phyloP scores from a whole-genome alignment of 495 filamentous ascomycete genomes.

The Tuber indicum region DNA sequence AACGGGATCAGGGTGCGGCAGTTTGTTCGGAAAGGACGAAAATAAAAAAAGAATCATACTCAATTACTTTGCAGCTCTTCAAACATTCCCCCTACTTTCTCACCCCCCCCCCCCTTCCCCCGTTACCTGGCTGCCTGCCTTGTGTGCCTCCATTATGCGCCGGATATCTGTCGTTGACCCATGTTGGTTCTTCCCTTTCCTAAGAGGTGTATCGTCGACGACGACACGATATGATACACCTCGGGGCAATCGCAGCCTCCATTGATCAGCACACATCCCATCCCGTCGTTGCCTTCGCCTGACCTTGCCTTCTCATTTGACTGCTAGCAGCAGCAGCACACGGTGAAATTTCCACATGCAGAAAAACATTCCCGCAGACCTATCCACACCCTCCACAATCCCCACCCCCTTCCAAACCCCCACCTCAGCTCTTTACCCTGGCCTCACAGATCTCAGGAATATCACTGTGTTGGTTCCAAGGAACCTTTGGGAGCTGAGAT shows the following conservation, averaged over 20 bases:
- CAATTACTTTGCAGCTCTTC: not conserved
- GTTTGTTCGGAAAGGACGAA: not conserved
- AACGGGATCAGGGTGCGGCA: not conserved
- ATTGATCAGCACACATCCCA: constrained; percentile 1
- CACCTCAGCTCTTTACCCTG: not conserved
- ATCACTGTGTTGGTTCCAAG: not conserved
- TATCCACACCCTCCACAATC: not conserved
- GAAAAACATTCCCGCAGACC: not conserved
- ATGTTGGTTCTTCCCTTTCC: not conserved
- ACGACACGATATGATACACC: not conserved
- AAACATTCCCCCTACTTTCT: not conserved
- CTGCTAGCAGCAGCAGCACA: not conserved
- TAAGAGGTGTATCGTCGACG: not conserved
- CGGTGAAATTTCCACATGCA: not conserved
- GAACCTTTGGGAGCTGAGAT: not conserved
- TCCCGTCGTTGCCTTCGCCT: not conserved
- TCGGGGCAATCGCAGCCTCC: not conserved
- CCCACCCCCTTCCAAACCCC: not conserved
- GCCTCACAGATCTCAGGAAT: not conserved
- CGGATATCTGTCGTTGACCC: not conserved
- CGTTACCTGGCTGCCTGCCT: not conserved
- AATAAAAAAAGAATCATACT: not conserved
- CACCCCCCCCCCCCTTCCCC: not conserved
- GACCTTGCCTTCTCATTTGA: not conserved
- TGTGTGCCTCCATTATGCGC: not conserved